Conservation (phyloP, 1,284 basidiomycete genomes). For the Sphaerobolus stellatus region DNA sequence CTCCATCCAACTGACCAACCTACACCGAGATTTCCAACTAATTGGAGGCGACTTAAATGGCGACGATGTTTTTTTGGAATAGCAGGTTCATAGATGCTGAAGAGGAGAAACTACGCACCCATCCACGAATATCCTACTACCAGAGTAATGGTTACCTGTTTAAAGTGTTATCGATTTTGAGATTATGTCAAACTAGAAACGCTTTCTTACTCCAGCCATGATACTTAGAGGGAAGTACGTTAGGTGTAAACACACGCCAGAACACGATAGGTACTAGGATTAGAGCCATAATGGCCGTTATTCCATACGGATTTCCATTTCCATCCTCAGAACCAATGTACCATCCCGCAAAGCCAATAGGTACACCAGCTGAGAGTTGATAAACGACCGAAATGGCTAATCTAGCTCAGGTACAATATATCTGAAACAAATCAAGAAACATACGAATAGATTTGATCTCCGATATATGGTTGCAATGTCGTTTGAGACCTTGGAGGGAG, state of each 20-base stretch:
- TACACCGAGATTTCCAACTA: constrained; percentile 47
- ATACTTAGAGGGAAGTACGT: constrained; percentile 37
- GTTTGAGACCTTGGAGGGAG: constrained; percentile 59
- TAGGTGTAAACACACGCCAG: constrained; percentile 49
- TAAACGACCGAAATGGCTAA: no score
- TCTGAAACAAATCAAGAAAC: constrained; percentile 27
- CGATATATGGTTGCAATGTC: constrained; percentile 58
- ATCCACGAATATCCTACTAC: constrained; percentile 64
- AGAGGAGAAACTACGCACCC: constrained; percentile 31
- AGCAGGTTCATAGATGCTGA: not conserved
- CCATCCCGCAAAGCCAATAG: constrained; percentile 58
- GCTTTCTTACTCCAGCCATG: constrained; percentile 35
- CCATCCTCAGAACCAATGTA: constrained; percentile 54
- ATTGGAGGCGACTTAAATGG: constrained; percentile 38
- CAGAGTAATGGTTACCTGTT: constrained; percentile 42
- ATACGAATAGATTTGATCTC: constrained; percentile 59
- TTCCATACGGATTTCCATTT: constrained; percentile 57
- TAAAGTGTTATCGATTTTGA: not conserved
- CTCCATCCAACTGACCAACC: constrained; percentile 57
- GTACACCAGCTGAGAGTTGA: constrained; percentile 40
- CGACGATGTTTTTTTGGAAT: not conserved
- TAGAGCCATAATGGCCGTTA: constrained; percentile 52
- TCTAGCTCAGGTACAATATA: no score
- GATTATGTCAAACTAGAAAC: not conserved
- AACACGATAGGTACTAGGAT: constrained; percentile 56